phyloP scores from a whole-genome alignment of 371 early-diverging fungal genomes.

The Apophysomyces elegans region DNA sequence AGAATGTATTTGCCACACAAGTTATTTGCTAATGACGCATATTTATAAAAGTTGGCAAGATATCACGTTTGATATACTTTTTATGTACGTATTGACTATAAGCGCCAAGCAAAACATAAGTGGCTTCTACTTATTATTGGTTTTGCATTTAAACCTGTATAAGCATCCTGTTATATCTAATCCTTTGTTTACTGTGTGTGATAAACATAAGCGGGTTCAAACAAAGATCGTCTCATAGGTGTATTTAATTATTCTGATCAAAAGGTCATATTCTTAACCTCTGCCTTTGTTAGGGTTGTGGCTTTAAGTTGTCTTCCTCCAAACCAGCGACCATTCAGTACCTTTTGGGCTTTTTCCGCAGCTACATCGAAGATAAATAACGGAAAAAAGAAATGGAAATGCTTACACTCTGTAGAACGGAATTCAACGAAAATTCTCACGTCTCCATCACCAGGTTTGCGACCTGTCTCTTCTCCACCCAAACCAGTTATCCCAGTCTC shows the following conservation, averaged over 20 bases:
- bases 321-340: conserved; percentile 75
- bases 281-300: conserved; percentile 2
- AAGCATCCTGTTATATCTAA: too few species aligned
- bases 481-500: conserved; percentile 21
- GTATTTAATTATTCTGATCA: not conserved
- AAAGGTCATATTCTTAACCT: not conserved
- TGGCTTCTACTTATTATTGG: not conserved
- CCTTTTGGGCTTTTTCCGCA: conserved; percentile 56
- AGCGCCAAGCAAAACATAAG: not conserved
- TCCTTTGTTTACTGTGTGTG: too few species aligned
- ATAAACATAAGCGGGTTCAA: not conserved
- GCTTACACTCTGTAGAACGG: conserved; percentile 44
- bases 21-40: too few species aligned
- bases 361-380: conserved; percentile 33
- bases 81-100: not conserved
- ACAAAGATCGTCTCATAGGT: not conserved
- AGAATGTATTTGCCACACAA: too few species aligned
- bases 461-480: conserved; percentile 26
- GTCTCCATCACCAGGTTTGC: conserved; percentile 23
- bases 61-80: too few species aligned
- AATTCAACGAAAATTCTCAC: conserved; percentile 73
- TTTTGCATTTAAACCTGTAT: too few species aligned
- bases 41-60: too few species aligned
- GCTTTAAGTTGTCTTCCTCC: conserved; percentile 69
- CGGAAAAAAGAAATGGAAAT: not conserved